Evolutionary conservation across 2,329 filamentous ascomycete genomes (phyloP).

Genomic region (Stemphylium beticola): DNA sequence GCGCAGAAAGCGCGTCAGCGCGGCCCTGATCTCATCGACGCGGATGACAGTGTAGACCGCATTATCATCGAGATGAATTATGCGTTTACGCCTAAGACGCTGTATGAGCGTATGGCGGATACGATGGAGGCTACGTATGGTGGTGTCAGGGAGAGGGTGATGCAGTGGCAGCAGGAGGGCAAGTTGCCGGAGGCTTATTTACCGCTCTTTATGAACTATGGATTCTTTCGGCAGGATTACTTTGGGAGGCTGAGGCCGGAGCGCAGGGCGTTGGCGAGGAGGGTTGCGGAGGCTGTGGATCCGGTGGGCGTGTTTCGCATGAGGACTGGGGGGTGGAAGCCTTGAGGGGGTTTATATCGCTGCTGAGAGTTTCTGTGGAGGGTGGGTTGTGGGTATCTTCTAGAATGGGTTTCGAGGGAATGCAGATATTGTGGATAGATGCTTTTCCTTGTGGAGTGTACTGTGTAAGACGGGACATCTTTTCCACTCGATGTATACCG

Average conservation of each 20-base stretch:
- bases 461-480: too few species aligned
- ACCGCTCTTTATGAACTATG: conserved; percentile 58
- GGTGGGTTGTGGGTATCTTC: too few species aligned
- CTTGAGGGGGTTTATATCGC: conserved; percentile 18
- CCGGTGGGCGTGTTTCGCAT: conserved; percentile 50
- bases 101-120: conserved; percentile 50
- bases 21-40: conserved; percentile 47
- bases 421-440: too few species aligned
- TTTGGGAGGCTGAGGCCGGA: conserved; percentile 50
- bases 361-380: too few species aligned
- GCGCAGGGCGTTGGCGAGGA: conserved; percentile 42
- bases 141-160: conserved; percentile 46
- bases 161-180: conserved; percentile 47
- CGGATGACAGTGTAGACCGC: conserved; percentile 50
- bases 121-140: conserved; percentile 49
- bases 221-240: conserved; percentile 54
- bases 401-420: too few species aligned
- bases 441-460: too few species aligned
- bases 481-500: too few species aligned
- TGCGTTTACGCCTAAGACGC: conserved; percentile 43
- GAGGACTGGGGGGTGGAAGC: conserved; percentile 52
- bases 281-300: conserved; percentile 50
- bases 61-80: conserved; percentile 56
- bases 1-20: conserved; percentile 27
- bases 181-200: conserved; percentile 51